Evolutionary conservation across 2,329 filamentous ascomycete genomes (phyloP), one percentile per base, ranked within the genome.

Genomic region (Fusarium marasasianum): DNA sequence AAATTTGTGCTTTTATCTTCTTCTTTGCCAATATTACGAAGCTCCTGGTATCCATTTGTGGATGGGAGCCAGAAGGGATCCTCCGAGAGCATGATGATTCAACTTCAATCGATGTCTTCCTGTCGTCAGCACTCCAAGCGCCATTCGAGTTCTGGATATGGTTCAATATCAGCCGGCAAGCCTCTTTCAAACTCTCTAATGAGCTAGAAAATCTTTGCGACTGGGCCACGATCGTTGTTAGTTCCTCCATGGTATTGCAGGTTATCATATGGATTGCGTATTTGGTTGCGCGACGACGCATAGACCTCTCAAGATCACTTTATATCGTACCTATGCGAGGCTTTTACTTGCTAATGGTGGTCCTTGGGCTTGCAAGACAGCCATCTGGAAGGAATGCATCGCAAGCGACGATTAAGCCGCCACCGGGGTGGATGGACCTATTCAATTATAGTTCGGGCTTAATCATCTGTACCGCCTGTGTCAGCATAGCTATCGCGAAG

Each of bases 71-170:
- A 2, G 60, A 60, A 4, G 22, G 22, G 1, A 5, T 5, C 11
- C 15, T n/a, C 1, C 33, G 24, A 1, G 35, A 26, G 0, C 13
- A 13, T 3, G 22, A 44, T 0, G 18, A 45, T 15, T 3, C 9
- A 5, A 12, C 9, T 0, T 22, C 38, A 0, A 3, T 4, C 2
- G 8, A 40, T 7, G 20, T 26, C 0, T 10, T 66, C 1, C 3
- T 60, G 1, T 29, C 11, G 1, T 2, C 26, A 11, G 4, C 45
- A 1, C 9, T 71, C 1, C 66, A 71, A 17, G 9, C 6, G 1
- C 53, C 60, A 1, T 71, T 71, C 6, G 26, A 71, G 11, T 1
- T 41, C 3, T 71, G 68, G 66, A 71, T 71, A 11, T 71, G 66
- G 66, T 6, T 50, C 2, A 71, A 60, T 5, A 66, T 71, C 8